Conservation (phyloP, 257 asterid species). For the Solanum commersonii region DNA sequence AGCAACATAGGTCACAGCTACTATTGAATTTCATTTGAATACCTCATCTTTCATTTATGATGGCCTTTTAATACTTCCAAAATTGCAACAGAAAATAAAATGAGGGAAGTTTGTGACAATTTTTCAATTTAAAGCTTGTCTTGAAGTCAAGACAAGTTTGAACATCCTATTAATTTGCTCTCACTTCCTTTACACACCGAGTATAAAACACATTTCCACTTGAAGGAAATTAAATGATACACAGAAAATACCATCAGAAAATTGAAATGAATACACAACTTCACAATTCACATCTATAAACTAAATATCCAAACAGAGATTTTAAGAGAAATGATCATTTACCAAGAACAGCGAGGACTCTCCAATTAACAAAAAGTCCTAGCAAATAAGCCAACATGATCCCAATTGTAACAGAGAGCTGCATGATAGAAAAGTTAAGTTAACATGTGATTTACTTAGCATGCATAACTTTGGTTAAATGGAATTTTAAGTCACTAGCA, state of each 20-base stretch:
- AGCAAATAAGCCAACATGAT: conserved; percentile 74
- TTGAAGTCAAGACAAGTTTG: neutral
- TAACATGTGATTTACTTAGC: neutral
- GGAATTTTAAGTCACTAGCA: neutral
- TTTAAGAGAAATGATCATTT: conserved; percentile 8
- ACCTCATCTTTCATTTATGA: neutral
- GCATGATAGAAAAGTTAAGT: neutral
- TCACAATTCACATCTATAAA: neutral
- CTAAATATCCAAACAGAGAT: neutral
- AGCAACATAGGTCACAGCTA: neutral
- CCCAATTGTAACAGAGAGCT: conserved; percentile 94
- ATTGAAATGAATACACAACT: neutral
- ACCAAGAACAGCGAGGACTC: conserved; percentile 89
- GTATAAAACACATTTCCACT: neutral
- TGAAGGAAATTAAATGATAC: neutral
- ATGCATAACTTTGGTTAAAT: neutral
- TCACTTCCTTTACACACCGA: neutral
- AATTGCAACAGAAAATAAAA: neutral
- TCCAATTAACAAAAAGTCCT: conserved; percentile 77
- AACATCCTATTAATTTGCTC: neutral
- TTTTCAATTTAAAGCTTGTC: neutral
- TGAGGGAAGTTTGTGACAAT: neutral
- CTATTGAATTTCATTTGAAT: neutral
- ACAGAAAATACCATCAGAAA: neutral
- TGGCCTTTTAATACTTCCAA: neutral